Evolutionary conservation across 345 rosid species (phyloP), one percentile per base, ranked within the genome.

Genomic region (Fremontodendron californicum): DNA sequence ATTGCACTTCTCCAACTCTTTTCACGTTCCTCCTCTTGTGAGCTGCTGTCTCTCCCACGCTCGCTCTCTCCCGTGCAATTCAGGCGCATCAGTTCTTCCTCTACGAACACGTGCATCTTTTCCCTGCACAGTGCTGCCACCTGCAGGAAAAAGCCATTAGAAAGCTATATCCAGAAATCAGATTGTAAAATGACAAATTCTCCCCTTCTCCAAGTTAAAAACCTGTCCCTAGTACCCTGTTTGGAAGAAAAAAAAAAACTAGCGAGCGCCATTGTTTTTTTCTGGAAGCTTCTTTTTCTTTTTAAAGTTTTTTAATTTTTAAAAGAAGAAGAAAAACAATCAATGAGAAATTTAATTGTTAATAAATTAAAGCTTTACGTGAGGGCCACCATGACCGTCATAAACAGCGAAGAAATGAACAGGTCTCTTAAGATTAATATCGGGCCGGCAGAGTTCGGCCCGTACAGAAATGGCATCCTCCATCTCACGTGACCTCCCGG

Each of bases 341-440:
- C n/a, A 49, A 29, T 33, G 15, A n/a, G 5, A 72, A 72, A 13
- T 35, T 40, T n/a, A 10, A 49, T n/a, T 9, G 48, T 33, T 25
- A 6, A 73, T 8, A 54, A 21, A 11, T 51, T 6, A 5, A 6
- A 43, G 23, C 12, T 67, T 69, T 80, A 86, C 87, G 77, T 91
- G 90, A 82, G 90, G 18, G 48, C 97, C 96, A 29, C 96, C 97
- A 27, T 92, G 97, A 11, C 98, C 98, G 76, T 94, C 98, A 80
- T 81, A 94, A 11, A 94, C 93, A 48, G 83, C 94, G 75, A 92
- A 91, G 90, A 85, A 91, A 85, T 94, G 97, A 77, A 90, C 85
- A 33, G 98, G 90, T 55, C 71, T 75, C 13, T 79, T 68, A 29
- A 45, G 65, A 74, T 76, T 82, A 35, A 86, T 46, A 58, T 81